Base-by-base conservation (phyloP, 306 rosid genomes). In the Rosa rugosa region DNA sequence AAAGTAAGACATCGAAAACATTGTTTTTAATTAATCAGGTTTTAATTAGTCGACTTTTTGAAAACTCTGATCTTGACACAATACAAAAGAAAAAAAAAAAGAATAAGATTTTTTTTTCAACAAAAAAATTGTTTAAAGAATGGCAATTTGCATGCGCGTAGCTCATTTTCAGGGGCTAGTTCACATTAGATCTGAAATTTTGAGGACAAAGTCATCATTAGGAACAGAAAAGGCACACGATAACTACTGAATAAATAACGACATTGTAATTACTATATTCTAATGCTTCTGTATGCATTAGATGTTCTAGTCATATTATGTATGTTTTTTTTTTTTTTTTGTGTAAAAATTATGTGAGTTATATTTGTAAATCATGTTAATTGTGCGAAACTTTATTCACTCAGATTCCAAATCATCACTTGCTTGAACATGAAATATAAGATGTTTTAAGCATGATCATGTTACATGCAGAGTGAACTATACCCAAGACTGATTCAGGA, bases 401-500 rank as follows among this genome's bases (percentile, higher is more conserved):
- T 69, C 60, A 79, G 64, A 73, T 73, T 73, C 14, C n/a, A 22
- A 38, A 54, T 66, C 75, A 73, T 51, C 27, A 75, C 41, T 73
- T 75, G 72, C 69, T 77, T 64, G 70, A 72, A 68, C 11, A 36
- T 65, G 72, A 78, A 56, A 22, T 73, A 75, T 64, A 47, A 63
- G 76, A 75, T 72, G 42, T 77, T 83, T 84, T 70, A 83, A 54
- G 45, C 81, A 59, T 54, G 51, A 56, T 64, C 73, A 73, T 83
- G 80, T 82, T 87, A 78, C 80, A 63, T 85, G 88, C 94, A 94
- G 98, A 92, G 78, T 83, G 94, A 89, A 77, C 89, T 89, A 78
- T 89, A 94, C 83, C 98, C 98, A 62, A 81, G 83, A 77, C 73
- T 94, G 94, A 87, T 92, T 82, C 97, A 92, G 86, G 97, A 94